Evolutionary conservation across 352 stramenopile genomes (phyloP), one percentile per base, ranked within the genome.

Genomic region (Pythium monospermum): DNA sequence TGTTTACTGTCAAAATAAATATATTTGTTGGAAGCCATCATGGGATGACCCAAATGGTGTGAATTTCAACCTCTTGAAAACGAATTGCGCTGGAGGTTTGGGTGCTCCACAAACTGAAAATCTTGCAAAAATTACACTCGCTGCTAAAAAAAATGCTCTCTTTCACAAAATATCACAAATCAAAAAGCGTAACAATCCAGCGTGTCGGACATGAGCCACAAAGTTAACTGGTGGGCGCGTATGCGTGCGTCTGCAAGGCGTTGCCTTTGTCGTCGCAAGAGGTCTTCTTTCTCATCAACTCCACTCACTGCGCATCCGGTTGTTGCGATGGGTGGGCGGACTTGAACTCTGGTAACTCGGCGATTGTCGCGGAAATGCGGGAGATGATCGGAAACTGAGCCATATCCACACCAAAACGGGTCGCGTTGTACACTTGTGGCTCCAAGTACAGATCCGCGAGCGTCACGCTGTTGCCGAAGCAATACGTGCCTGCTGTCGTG

Each of bases 341-440:
- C 33, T 89, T 52, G 67, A 98, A 97, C 43, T 76, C 95, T 3
- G 73, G 67, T 26, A 97, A 57, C 22, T 73, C 47, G 36, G 76
- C 61, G 28, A 95, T 73, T 15, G 59, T 62, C 8, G 68, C 64
- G 26, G 91, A 68, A 35, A 98, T 81, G 25, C 76, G 72, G 43
- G 73, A 45, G 63, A 97, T 90, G n/a, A 57, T 87, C 37, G 91
- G 92, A 67, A 87, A 98, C 49, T 72, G 63, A 32, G 66, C 51
- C 66, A 97, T 84, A 60, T 98, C 86, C 23, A 98, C 77, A 16
- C 76, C 74, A 56, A 96, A 92, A 26, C 80, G 72, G 49, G 81
- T 72, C 39, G 88, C 92, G 61, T 98, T 97, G 77, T 95, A 96
- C 13, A 98, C 64, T 61, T 98, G 91, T 16, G 92, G 91, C 46